Evolutionary conservation across 805 yeast species (phyloP).

Genomic region (Metschnikowia similis): DNA sequence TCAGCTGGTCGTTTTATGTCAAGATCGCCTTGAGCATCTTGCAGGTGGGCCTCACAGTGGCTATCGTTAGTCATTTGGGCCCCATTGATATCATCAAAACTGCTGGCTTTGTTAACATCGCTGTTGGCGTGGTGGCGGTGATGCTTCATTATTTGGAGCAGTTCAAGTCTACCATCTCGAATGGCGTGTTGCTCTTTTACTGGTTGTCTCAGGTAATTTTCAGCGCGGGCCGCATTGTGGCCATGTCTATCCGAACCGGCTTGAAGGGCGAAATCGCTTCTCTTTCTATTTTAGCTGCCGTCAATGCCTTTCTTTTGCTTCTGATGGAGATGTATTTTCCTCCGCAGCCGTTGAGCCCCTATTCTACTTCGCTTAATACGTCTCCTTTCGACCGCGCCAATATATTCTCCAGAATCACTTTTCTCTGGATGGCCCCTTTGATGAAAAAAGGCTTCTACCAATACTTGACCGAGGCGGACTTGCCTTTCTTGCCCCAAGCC

Average conservation of each 20-base stretch:
- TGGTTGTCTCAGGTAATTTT: slow-evolving; percentile 62
- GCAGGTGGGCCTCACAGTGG: slow-evolving; percentile 37
- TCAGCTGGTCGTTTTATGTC: slow-evolving; percentile 36
- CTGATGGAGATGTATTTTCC: slow-evolving; percentile 42
- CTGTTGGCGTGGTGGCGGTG: slow-evolving; percentile 49
- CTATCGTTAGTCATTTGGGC: slow-evolving; percentile 13
- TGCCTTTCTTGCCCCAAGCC: slow-evolving; percentile 72
- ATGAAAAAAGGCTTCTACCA: slow-evolving; percentile 73
- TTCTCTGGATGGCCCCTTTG: slow-evolving; percentile 86
- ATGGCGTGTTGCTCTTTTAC: slow-evolving; percentile 63
- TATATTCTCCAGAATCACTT: slow-evolving; percentile 70
- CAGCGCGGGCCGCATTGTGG: slow-evolving; percentile 42
- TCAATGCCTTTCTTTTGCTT: slow-evolving; percentile 40
- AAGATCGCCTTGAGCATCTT: slow-evolving; percentile 37
- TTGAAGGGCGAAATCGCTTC: slow-evolving; percentile 18
- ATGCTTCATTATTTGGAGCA: slow-evolving; percentile 69
- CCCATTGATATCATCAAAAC: slow-evolving; percentile 21
- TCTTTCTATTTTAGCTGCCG: slow-evolving; percentile 29
- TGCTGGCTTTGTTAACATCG: slow-evolving; percentile 25
- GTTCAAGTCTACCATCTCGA: slow-evolving; percentile 59
- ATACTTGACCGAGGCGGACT: slow-evolving; percentile 54
- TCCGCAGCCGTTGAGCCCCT: slow-evolving; percentile 17
- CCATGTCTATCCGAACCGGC: slow-evolving; percentile 35
- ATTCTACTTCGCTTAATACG: slow-evolving; percentile 1
- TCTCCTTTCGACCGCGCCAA: slow-evolving; percentile 33